Evolutionary conservation across 2,329 filamentous ascomycete genomes (phyloP), one percentile per base, ranked within the genome.

Genomic region (Cytospora schulzeri): DNA sequence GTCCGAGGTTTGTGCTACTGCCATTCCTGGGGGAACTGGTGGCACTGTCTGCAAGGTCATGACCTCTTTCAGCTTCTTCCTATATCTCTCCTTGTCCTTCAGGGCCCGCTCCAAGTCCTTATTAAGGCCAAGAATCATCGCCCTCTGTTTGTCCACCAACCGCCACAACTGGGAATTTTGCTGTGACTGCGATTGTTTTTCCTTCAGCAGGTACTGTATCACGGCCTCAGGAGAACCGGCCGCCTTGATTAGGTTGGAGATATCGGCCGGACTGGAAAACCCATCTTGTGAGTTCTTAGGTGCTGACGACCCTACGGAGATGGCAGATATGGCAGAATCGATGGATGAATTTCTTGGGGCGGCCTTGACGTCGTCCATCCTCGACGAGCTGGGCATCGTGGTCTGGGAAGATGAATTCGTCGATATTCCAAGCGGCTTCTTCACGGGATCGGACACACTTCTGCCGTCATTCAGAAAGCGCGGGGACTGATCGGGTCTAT

Each of bases 161-260:
- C 93, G 89, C 95, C 95, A 99, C 71, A 99, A 79, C 75, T 99
- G 94, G 22, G 89, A 83, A 74, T 98, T 98, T 73, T 98, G 95
- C 70, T 92, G 90, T 6, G 91, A 87, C 62, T 93, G 91, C 57
- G 92, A 91, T 68, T 94, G 88, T 76, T 97, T 98, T 74, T 99
- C 95, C 74, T 91, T 96, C 68, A 97, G 79, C 57, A 99, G 80
- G 71, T 95, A 92, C 70, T 92, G 86, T 66, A 99, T 92, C 6
- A 96, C 90, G 7, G 91, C 91, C 74, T 99, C 94, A 19, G 93
- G 85, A 60, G 92, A 96, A 58, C 94, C 95, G 29, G 93, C 93
- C 35, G 92, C 87, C 71, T 90, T 86, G 68, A 98, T 91, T 38
- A 97, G 81, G 69, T 87, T 85, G 45, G 87, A 87, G 70, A 97